Evolutionary conservation across 2,329 filamentous ascomycete genomes (phyloP).

Genomic region (Diaporthe batatas): DNA sequence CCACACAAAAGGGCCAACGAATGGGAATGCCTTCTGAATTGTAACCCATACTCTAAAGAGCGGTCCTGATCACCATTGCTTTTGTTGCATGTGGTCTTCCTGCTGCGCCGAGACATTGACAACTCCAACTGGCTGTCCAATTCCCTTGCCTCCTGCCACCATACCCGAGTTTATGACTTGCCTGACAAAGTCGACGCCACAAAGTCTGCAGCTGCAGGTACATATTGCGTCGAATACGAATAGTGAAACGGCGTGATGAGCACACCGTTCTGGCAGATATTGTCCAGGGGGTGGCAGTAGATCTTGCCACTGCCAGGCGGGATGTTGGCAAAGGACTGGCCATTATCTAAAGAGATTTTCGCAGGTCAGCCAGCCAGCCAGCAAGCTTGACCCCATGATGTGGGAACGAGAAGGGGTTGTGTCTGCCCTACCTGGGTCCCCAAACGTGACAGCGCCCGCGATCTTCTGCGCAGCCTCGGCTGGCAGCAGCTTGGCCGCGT

Average conservation of each 20-base stretch:
- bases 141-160: not conserved
- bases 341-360: conserved; percentile 33
- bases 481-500: conserved; percentile 38
- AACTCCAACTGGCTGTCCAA: not conserved
- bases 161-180: not conserved
- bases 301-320: conserved; percentile 31
- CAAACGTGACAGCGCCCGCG: conserved; percentile 36
- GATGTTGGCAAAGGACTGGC: conserved; percentile 38
- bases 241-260: conserved; percentile 22
- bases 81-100: not conserved
- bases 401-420: not conserved
- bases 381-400: too few species aligned
- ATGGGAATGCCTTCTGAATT: not conserved
- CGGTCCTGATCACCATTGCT: too few species aligned
- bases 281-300: conserved; percentile 40
- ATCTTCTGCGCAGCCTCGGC: not conserved
- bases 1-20: not conserved
- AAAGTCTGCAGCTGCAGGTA: conserved; percentile 19
- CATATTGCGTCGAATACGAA: conserved; percentile 17
- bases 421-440: conserved; percentile 31
- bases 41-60: not conserved
- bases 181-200: not conserved
- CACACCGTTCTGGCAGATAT: conserved; percentile 37
- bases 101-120: too few species aligned
- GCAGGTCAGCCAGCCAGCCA: too few species aligned